A percentile compares a stretch with the other conserved stretches of the same genome.
phyloP scores from a whole-genome alignment of 441 rosid genomes.

The Adansonia gregorii region DNA sequence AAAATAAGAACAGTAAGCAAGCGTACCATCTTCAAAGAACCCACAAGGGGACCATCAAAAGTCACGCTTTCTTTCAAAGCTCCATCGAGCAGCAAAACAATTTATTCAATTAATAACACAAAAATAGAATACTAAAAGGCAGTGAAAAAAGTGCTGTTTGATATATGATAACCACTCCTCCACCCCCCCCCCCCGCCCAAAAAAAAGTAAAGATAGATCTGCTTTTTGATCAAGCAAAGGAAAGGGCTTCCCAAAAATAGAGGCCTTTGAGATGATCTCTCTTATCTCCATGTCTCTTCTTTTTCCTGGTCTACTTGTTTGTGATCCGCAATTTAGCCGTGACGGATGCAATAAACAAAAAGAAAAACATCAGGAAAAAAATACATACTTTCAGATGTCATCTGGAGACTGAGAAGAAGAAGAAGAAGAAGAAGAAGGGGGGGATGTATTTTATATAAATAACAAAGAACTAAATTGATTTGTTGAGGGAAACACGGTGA shows the following conservation, averaged over 20 bases:
- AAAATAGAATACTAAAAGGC: neutral
- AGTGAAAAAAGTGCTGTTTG: neutral
- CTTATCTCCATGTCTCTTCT: too few relatives aligned
- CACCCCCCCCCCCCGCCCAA: too few relatives aligned
- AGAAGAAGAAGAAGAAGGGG: neutral
- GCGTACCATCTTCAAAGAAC: slow-evolving; percentile 31
- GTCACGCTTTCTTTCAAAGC: slow-evolving; percentile 45
- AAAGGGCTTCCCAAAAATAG: neutral
- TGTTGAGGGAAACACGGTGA: neutral
- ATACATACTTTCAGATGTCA: neutral
- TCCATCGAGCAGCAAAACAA: slow-evolving; percentile 14
- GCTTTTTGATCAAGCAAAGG: neutral
- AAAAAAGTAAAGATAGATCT: neutral
- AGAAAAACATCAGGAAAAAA: neutral
- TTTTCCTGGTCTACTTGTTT: neutral
- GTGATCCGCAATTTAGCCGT: neutral
- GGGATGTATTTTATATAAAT: too few relatives aligned
- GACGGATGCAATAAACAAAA: too few relatives aligned
- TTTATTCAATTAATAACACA: neutral
- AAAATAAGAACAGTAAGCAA: slow-evolving; percentile 33
- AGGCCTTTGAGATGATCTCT: neutral
- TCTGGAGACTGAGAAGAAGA: slow-evolving; percentile 13
- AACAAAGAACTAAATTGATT: too few relatives aligned
- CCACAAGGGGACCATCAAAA: slow-evolving; percentile 47
- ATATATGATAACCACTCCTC: neutral